Evolutionary conservation across 331 rosid species (phyloP), one percentile per base, ranked within the genome.

Genomic region (Acacia pycnantha): DNA sequence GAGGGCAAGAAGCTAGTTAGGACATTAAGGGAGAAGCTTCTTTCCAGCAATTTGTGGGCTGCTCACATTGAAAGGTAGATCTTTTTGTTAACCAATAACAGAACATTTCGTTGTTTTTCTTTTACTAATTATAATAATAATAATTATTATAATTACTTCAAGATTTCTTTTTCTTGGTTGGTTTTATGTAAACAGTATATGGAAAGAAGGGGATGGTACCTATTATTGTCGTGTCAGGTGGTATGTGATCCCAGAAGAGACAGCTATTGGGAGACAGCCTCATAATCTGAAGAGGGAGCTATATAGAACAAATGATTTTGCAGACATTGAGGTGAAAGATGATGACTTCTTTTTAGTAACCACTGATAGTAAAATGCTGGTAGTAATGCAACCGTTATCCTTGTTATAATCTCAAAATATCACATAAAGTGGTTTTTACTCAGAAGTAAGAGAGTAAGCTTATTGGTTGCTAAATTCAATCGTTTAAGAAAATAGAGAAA

Each of bases 161-260:
- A 67, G 24, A 24, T 18, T 74, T 37, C 29, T 31, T 76, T 71
- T 78, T 75, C 33, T 41, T 79, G 26, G 9, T 82, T 83, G 48
- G 82, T 87, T 70, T 37, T 21, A 74, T 43, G 56, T 35, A 70
- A 77, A 84, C 87, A 95, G 99, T 54, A 73, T 95, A 64, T 95
- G 97, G 98, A 95, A 87, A 84, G 96, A 93, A 48, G 91, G 78
- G 43, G 93, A 91, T 79, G 92, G 90, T 72, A 90, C 72, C 84
- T 93, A 89, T 64, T 85, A 93, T 90, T 92, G 94, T 87, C 87
- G 90, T 8, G 94, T 82, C 2, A 90, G 94, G 43, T 95, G 97
- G 98, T 95, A 89, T 85, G 80, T 81, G 44, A 95, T 95, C 74
- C 99, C 99, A 4, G 97, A 93, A 79, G 99, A 92, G 93, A 95